phyloP scores from a whole-genome alignment of 495 filamentous ascomycete species.

The Aspergillus mulundensis region DNA sequence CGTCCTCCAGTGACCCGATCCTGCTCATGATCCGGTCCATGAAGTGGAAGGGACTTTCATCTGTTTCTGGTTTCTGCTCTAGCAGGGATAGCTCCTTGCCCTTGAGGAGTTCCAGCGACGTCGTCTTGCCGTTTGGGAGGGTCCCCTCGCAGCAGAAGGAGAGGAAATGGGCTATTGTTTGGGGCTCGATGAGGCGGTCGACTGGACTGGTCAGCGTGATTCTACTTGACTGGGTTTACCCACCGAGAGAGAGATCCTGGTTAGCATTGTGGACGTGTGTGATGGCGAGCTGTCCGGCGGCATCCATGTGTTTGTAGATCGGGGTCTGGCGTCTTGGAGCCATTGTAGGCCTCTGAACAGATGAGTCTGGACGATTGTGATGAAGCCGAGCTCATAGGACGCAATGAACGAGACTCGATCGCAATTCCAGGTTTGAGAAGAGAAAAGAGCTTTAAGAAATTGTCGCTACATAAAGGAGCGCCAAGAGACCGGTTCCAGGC shows the following conservation, averaged over 20 bases:
- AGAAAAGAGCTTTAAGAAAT: too few relatives aligned
- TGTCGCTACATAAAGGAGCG: neutral
- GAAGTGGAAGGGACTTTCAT: slow-evolving; percentile 1
- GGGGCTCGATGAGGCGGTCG: slow-evolving; percentile 24
- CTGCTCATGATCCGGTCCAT: slow-evolving; percentile 11
- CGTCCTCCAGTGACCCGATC: slow-evolving; percentile 18
- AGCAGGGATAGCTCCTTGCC: neutral
- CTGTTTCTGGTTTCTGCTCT: neutral
- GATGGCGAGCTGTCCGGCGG: neutral
- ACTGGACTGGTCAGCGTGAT: slow-evolving; percentile 3
- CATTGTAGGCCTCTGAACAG: neutral
- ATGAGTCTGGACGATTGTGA: too few relatives aligned
- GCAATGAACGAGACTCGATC: too few relatives aligned
- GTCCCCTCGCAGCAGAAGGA: slow-evolving; percentile 1
- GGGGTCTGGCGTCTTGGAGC: neutral
- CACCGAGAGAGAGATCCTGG: neutral
- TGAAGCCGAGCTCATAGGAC: too few relatives aligned
- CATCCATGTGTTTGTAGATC: neutral
- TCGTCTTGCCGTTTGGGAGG: slow-evolving; percentile 7
- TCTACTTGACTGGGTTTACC: neutral
- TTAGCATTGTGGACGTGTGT: neutral
- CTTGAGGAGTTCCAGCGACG: neutral
- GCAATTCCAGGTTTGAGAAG: too few relatives aligned
- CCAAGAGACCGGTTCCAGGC: neutral
- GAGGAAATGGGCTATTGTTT: slow-evolving; percentile 18